A percentile compares a stretch with the other conserved stretches of the same genome.
These are phyloP conservation scores for Scedosporium minutisporum DNA, from an alignment of 2,329 filamentous ascomycete species.

Conservation along the genomic window DNA sequence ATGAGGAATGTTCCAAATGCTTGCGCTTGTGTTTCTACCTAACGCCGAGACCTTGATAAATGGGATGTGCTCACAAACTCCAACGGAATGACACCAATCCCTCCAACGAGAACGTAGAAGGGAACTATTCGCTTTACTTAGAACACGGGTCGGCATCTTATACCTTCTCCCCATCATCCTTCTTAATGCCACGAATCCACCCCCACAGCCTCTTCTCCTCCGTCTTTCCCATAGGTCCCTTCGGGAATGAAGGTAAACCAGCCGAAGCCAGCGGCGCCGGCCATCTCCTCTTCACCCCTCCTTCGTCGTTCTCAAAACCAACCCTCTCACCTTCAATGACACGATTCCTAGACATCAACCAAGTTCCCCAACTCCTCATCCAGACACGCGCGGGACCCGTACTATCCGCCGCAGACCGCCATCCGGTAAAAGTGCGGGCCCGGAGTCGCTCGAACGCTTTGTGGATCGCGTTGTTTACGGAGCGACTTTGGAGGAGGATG, in stretches of 20 bases:
- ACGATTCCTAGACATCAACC: neutral
- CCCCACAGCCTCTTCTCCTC: neutral
- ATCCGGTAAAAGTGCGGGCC: neutral
- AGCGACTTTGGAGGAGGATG: constrained; percentile 33
- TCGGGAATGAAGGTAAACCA: neutral
- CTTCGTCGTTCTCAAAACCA: neutral
- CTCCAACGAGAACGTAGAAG: neutral
- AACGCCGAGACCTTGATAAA: too few species aligned
- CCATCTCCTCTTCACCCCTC: neutral
- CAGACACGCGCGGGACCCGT: neutral
- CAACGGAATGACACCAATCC: neutral
- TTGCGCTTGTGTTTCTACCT: neutral
- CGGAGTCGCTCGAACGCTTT: neutral
- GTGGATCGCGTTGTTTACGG: constrained; percentile 17
- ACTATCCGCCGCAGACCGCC: neutral
- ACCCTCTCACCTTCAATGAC: neutral
- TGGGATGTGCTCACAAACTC: neutral
- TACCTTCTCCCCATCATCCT: neutral
- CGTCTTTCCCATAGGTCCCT: neutral
- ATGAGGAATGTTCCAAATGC: neutral
- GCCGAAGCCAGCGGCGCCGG: neutral
- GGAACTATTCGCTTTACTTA: neutral
- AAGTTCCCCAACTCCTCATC: neutral
- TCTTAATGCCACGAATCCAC: neutral
- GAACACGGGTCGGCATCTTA: neutral